A percentile compares a stretch with the other conserved stretches of the same genome.
Conservation (phyloP, 805 yeast species). For the Yarrowia sp. region DNA sequence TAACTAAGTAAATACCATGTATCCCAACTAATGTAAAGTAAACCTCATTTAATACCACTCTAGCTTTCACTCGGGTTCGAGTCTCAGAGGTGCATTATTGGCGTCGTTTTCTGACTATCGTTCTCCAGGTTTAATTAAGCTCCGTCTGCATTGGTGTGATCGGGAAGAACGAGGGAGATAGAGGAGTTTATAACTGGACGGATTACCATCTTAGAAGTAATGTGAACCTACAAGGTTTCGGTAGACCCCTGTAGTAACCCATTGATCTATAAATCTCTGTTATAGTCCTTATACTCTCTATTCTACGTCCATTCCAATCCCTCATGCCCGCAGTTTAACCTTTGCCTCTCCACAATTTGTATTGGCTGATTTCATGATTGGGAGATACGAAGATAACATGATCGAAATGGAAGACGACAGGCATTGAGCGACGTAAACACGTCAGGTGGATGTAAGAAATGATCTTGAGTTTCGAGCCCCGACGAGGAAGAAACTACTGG, state of each 20-base stretch:
- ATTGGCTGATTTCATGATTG: slow-evolving; percentile 15
- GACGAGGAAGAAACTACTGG: too few species aligned
- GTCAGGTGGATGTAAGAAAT: slow-evolving; percentile 1
- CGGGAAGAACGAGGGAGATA: not conserved
- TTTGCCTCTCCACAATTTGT: slow-evolving; percentile 3
- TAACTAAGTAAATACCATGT: too few species aligned
- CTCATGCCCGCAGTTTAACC: not conserved
- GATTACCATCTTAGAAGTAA: too few species aligned
- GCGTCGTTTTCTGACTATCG: not conserved
- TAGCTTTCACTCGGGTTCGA: too few species aligned
- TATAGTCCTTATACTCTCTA: too few species aligned
- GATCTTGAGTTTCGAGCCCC: not conserved
- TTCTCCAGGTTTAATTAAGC: slow-evolving; percentile 1
- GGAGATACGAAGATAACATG: slow-evolving; percentile 15
- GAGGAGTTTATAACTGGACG: not conserved
- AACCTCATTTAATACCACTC: too few species aligned
- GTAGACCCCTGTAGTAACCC: too few species aligned
- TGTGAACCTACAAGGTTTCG: too few species aligned
- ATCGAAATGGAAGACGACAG: not conserved
- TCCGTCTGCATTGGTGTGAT: not conserved
- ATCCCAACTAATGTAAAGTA: not conserved
- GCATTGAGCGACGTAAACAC: not conserved
- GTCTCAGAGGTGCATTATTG: not conserved
- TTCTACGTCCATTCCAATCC: not conserved
- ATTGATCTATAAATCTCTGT: too few species aligned